Conservation (phyloP, 1,139 yeast genomes). For the Kluyveromyces sp. region DNA sequence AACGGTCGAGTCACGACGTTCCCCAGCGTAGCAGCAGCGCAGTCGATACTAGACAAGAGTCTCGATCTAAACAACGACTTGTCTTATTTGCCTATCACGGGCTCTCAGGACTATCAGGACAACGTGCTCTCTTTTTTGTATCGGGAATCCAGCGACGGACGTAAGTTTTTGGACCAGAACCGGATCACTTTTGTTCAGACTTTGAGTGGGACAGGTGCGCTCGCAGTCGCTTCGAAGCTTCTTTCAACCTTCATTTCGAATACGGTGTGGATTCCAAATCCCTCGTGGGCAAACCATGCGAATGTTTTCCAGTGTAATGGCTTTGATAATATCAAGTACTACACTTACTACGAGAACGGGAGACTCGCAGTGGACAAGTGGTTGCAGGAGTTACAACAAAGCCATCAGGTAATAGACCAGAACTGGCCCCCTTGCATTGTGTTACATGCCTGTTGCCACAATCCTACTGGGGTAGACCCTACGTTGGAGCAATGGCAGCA, state of each 20-base stretch:
- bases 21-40: constrained; percentile 73
- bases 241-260: constrained; percentile 40
- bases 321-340: constrained; percentile 32
- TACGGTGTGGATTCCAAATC: constrained; percentile 67
- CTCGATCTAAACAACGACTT: constrained; percentile 45
- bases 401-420: constrained; percentile 33
- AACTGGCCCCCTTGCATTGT: constrained; percentile 47
- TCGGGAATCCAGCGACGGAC: constrained; percentile 41
- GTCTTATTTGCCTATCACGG: constrained; percentile 60
- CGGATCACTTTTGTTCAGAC: constrained; percentile 74
- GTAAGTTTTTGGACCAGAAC: constrained; percentile 25
- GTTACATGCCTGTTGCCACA: constrained; percentile 93
- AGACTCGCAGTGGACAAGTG: constrained; percentile 49
- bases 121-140: constrained; percentile 68
- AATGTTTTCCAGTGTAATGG: constrained; percentile 26
- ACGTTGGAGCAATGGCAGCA: constrained; percentile 69
- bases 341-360: constrained; percentile 49
- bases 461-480: constrained; percentile 94
- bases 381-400: constrained; percentile 34
- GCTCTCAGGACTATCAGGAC: constrained; percentile 57
- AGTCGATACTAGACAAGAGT: constrained; percentile 29
- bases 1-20: constrained; percentile 82
- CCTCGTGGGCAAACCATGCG: constrained; percentile 94
- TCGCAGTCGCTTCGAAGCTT: constrained; percentile 77
- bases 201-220: constrained; percentile 91